Conservation (phyloP, 352 stramenopile species). For the Phytophthora agathidicida region DNA sequence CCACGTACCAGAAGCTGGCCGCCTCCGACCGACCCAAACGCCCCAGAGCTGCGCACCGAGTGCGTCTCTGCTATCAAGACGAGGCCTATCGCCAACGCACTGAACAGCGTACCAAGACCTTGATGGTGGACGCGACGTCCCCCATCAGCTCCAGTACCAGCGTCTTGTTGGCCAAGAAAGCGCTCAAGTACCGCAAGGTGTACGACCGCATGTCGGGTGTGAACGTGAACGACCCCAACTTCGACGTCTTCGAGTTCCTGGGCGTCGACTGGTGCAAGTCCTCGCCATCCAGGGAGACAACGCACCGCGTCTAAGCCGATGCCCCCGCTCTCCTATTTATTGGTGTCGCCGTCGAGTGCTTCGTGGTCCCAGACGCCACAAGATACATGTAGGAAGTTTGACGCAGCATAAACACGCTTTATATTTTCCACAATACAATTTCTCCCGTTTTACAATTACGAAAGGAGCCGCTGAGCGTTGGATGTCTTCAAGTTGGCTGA, state of each 20-base stretch:
- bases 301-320: conserved; percentile 5
- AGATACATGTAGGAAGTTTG: too few relatives aligned
- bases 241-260: conserved; percentile 60
- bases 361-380: background rate
- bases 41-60: conserved; percentile 24
- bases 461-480: background rate
- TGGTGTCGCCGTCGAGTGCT: background rate
- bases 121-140: conserved; percentile 38
- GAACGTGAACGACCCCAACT: conserved; percentile 53
- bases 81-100: conserved; percentile 45
- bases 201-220: conserved; percentile 46
- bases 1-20: conserved; percentile 2
- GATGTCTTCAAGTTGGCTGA: background rate
- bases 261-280: conserved; percentile 59
- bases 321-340: conserved; percentile 24
- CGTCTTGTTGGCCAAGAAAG: conserved; percentile 53
- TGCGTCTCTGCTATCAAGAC: conserved; percentile 50
- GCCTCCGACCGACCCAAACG: background rate
- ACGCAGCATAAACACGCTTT: too few relatives aligned
- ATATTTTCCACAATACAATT: too few relatives aligned
- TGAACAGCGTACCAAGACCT: conserved; percentile 33
- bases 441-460: too few relatives aligned
- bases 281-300: conserved; percentile 12
- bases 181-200: conserved; percentile 63
- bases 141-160: conserved; percentile 35